Base-by-base conservation (phyloP, 176 grass and related monocot genomes). In the Aegilops tauschii region DNA sequence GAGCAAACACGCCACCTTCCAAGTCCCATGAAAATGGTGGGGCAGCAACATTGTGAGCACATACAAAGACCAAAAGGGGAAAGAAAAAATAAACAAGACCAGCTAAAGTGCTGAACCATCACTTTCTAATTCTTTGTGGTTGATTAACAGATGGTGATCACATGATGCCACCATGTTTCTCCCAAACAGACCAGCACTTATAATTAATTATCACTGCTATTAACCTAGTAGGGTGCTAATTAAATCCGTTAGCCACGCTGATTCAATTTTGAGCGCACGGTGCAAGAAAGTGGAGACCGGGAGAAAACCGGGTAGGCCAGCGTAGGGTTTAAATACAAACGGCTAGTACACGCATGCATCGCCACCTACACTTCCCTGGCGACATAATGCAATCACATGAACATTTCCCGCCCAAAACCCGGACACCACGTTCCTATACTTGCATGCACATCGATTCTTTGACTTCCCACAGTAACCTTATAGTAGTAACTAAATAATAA, bases 391-490 rank as follows among this genome's bases (percentile, higher is more conserved):
- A 44, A 29, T 72, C 86, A 85, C 86, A 85, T 78, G 86, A 85
- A 88, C 78, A 82, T 59, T 91, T 85, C 78, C 82, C 86, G 86
- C 86, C 82, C 56, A 82, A 88, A 88, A 44, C 80, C 82, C 84
- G 86, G 90, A 81, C 82, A 44, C 82, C 90, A 85, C 82, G 77
- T 88, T 88, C 62, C 50, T 42, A 62, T 59, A 58, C 74, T 80
- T 87, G 76, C 66, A 29, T 27, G 20, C 58, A 12, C 61, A 80
- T 87, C 61, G 84, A 84, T 80, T 77, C 28, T 25, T 85, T 91
- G 86, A 91, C 82, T 29, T 29, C 8, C 61, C 5, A 0, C 11
- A 20, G 12, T 30, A 63, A 45, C 44, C 30, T 23, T 10, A 71
- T 30, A 11, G 40, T 44, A 44, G 9, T 11, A 12, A 9, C 21